Evolutionary conservation across 768 basidiomycete species (phyloP).

Genomic region (Calocera viscosa): DNA sequence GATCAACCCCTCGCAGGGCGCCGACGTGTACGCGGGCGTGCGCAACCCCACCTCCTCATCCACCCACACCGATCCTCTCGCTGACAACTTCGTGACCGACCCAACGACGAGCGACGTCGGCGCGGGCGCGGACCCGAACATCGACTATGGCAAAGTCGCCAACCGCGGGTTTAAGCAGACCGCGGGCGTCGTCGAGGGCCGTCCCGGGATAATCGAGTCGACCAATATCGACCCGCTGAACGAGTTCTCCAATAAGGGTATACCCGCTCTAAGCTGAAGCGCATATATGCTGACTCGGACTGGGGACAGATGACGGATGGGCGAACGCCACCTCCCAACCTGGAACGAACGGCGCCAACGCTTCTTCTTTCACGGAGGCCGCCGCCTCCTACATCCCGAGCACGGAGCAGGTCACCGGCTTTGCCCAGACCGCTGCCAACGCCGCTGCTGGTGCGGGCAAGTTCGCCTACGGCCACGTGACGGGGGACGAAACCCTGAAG

Average conservation of each 20-base stretch:
- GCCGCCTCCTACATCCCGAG: slow-evolving; percentile 2
- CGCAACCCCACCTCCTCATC: slow-evolving; percentile 36
- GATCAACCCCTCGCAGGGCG: slow-evolving; percentile 23
- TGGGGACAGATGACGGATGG: slow-evolving; percentile 33
- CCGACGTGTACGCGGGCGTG: slow-evolving; percentile 34
- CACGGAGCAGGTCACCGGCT: slow-evolving; percentile 11
- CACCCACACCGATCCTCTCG: slow-evolving; percentile 28
- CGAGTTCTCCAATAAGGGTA: slow-evolving; percentile 35
- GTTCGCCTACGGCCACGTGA: slow-evolving; percentile 29
- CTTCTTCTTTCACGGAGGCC: neutral
- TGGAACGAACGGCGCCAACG: slow-evolving; percentile 6
- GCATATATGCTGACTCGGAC: neutral
- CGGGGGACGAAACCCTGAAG: slow-evolving; percentile 30
- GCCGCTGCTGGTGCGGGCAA: slow-evolving; percentile 30
- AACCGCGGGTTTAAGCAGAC: slow-evolving; percentile 31
- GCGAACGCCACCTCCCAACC: slow-evolving; percentile 26
- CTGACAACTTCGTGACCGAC: slow-evolving; percentile 37
- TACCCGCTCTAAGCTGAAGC: neutral
- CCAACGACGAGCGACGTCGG: slow-evolving; percentile 32
- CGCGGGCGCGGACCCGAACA: slow-evolving; percentile 33
- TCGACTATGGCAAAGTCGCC: slow-evolving; percentile 33
- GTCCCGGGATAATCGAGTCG: slow-evolving; percentile 45
- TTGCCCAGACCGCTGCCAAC: slow-evolving; percentile 21
- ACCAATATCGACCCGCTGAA: slow-evolving; percentile 43
- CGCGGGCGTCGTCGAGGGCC: slow-evolving; percentile 41